These are phyloP conservation scores for Zychaea mexicana DNA, from an alignment of 371 early-diverging fungal genomes.

Conservation along the genomic window DNA sequence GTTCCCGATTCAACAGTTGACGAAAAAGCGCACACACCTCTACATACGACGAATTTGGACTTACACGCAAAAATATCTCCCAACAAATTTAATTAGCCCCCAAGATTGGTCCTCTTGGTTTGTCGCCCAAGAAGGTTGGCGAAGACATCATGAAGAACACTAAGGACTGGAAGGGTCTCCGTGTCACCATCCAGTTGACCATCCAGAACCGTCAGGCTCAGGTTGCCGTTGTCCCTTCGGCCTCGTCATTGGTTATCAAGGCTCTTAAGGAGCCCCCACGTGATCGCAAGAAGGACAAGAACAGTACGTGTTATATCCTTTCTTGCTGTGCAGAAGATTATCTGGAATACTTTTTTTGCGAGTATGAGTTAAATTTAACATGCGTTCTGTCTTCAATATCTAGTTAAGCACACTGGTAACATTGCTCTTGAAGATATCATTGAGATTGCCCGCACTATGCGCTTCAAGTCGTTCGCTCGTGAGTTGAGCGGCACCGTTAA, in stretches of 20 bases:
- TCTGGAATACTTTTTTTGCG: too few species aligned
- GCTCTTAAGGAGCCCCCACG: constrained; percentile 99
- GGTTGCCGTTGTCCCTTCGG: constrained; percentile 97
- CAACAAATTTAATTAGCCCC: constrained; percentile 51
- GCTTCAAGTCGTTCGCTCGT: constrained; percentile 89
- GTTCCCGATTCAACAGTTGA: background rate
- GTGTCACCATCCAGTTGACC: constrained; percentile 97
- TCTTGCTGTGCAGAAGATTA: too few species aligned
- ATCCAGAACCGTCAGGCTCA: constrained; percentile 99
- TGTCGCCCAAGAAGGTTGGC: constrained; percentile 99
- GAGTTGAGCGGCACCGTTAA: constrained; percentile 94
- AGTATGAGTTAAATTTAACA: too few species aligned
- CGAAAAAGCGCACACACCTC: background rate
- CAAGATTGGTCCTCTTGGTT: constrained; percentile 99
- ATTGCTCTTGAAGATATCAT: constrained; percentile 90
- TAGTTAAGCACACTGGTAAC: constrained; percentile 94
- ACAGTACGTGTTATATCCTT: constrained; percentile 59
- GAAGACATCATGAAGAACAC: constrained; percentile 99
- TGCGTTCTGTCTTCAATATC: too few species aligned
- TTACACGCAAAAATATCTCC: background rate
- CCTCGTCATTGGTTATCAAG: constrained; percentile 97
- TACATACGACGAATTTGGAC: background rate
- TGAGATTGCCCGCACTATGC: constrained; percentile 97
- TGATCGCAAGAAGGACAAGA: constrained; percentile 99
- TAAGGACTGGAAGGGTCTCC: constrained; percentile 98